A percentile compares a stretch with the other conserved stretches of the same genome.
phyloP scores from a whole-genome alignment of 2,329 filamentous ascomycete species.

The Leptographium flavum region DNA sequence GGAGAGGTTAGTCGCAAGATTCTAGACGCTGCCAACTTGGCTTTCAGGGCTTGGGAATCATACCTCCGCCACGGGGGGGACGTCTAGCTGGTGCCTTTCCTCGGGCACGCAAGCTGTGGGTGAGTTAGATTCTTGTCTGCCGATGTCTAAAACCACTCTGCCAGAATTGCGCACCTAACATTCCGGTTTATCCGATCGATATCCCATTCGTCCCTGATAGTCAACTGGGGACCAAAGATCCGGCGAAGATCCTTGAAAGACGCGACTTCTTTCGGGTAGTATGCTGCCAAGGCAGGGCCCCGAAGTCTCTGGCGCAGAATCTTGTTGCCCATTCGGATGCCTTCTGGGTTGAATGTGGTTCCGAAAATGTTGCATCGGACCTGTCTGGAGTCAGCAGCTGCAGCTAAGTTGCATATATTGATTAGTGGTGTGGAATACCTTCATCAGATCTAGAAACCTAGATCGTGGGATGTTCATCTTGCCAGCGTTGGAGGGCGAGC shows the following conservation, averaged over 20 bases:
- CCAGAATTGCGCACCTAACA: constrained; percentile 35
- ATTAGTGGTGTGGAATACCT: constrained; percentile 49
- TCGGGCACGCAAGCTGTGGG: constrained; percentile 52
- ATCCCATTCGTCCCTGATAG: constrained; percentile 61
- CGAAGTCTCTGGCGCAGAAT: constrained; percentile 76
- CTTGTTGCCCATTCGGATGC: constrained; percentile 76
- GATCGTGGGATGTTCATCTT: constrained; percentile 50
- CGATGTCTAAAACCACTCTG: not conserved
- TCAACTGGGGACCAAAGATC: constrained; percentile 50
- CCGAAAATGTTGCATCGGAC: constrained; percentile 85
- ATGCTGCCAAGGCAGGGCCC: constrained; percentile 70
- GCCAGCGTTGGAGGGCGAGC: constrained; percentile 15
- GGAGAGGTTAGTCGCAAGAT: not conserved
- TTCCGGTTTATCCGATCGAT: constrained; percentile 67
- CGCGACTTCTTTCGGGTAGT: constrained; percentile 69
- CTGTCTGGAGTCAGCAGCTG: constrained; percentile 28
- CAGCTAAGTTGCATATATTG: no score
- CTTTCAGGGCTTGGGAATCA: not conserved
- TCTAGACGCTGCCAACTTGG: no score
- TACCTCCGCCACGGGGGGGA: constrained; percentile 13
- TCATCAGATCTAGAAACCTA: constrained; percentile 58
- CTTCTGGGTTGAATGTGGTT: constrained; percentile 77
- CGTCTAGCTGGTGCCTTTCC: constrained; percentile 85
- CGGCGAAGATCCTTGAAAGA: constrained; percentile 62
- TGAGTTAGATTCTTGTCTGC: constrained; percentile 1